Evolutionary conservation across 176 grass and related monocot genomes (phyloP), one percentile per base, ranked within the genome.

Genomic region (Carex littledalei): DNA sequence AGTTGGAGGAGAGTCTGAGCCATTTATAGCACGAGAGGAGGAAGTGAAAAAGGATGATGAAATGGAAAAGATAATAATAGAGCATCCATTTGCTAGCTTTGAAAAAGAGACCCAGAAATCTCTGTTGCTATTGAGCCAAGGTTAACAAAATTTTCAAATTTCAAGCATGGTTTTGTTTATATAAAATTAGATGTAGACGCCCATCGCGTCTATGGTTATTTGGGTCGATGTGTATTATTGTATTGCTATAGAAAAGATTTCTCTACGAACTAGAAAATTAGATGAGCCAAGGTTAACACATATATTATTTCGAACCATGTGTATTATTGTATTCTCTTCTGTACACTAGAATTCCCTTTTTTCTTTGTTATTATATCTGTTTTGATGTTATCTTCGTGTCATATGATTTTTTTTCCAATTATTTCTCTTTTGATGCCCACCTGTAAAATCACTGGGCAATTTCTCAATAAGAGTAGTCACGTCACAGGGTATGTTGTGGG

Each of bases 11-110:
- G 45, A 50, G 47, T 72, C 63, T 1, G 81, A 84, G 21, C 78
- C 85, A 31, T 18, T 86, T 75, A 20, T 69, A 45, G 56, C 8
- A 1, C 20, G 64, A 43, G 84, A 91, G 52, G 78, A 63, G 58
- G 81, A 63, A 80, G 80, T 61, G 29, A 84, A 57, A 64, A 71
- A 57, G 31, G 5, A 45, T 6, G 29, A 90, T 50, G 81, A 13
- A 20, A 52, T 64, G 56, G 81, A 78, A 71, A 90, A 22, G 67
- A 72, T 83, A 34, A 87, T 87, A 79, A 58, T 1, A 39, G 85
- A 87, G 59, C 85, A 83, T 69, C 88, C 57, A 16, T 93, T 89
- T 85, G 88, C 88, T 61, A 91, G 72, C 24, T 90, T 94, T 53
- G 91, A 82, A 58, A 88, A 90, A 53, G 87, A 76, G 60, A 87